A percentile compares a stretch with the other conserved stretches of the same genome.
Conservation (phyloP, 345 rosid genomes). For the Camelina neglecta region DNA sequence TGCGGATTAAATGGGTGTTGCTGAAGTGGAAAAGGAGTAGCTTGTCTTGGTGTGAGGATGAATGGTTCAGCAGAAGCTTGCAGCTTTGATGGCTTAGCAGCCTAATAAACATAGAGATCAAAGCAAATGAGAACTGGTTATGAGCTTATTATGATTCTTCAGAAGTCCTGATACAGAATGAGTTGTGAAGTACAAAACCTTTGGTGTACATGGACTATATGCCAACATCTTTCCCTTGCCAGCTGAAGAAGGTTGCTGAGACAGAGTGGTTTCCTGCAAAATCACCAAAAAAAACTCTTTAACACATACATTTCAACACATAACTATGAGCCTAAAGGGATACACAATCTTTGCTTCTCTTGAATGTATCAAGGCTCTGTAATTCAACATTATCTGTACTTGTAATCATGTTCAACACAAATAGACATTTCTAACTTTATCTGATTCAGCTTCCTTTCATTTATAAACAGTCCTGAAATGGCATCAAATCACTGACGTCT, state of each 20-base stretch:
- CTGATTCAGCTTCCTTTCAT: conserved; percentile 17
- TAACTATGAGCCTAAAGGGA: conserved; percentile 7
- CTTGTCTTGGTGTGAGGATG: conserved; percentile 25
- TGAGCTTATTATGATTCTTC: not conserved
- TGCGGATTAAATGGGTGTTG: conserved; percentile 15
- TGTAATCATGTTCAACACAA: conserved; percentile 6
- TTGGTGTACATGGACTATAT: conserved; percentile 32
- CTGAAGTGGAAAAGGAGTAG: conserved; percentile 31
- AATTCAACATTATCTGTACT: not conserved
- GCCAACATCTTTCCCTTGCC: conserved; percentile 29
- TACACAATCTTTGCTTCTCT: conserved; percentile 15
- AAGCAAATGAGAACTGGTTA: conserved; percentile 5
- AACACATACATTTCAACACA: conserved; percentile 11
- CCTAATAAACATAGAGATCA: conserved; percentile 25
- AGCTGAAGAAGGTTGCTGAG: conserved; percentile 35
- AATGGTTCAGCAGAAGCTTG: conserved; percentile 40
- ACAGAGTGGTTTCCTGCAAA: conserved; percentile 31
- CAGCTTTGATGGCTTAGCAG: conserved; percentile 27
- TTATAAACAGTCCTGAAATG: conserved; percentile 10
- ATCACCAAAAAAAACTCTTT: conserved; percentile 17
- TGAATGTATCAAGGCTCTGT: not conserved
- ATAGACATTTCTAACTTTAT: not conserved
- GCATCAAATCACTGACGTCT: conserved; percentile 15
- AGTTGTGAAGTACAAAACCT: conserved; percentile 28
- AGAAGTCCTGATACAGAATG: not conserved